Percentiles rank a stretch among this genome's conserved stretches.
These are phyloP conservation scores for Exophiala dermatitidis DNA, from an alignment of 2,329 filamentous ascomycete genomes.

Conservation along the genomic window DNA sequence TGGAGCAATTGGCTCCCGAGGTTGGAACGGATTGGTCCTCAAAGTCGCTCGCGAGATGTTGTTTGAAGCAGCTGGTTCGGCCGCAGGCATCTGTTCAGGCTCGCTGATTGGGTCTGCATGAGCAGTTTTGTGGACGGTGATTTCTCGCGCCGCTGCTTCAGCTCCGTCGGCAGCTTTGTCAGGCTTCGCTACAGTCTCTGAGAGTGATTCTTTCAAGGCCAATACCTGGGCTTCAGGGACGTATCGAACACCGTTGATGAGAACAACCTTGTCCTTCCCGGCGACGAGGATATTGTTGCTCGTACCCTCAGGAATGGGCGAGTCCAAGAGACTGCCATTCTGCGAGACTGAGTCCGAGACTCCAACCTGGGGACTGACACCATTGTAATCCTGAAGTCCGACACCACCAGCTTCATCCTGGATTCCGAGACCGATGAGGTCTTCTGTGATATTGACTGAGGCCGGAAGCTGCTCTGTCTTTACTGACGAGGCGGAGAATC, in stretches of 20 bases:
- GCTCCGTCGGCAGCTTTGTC: not conserved
- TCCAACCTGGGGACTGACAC: not conserved
- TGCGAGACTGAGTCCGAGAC: not conserved
- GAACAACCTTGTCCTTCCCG: constrained; percentile 4
- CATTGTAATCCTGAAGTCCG: not conserved
- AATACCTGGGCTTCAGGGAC: constrained; percentile 7
- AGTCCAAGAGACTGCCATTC: constrained; percentile 12
- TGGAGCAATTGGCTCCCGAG: constrained; percentile 5
- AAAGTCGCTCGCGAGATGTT: not conserved
- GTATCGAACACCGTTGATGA: constrained; percentile 9
- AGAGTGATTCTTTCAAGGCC: constrained; percentile 1
- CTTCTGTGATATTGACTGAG: not conserved
- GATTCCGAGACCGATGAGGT: constrained; percentile 16
- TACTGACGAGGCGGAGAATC: constrained; percentile 2
- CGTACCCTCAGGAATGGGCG: constrained; percentile 11
- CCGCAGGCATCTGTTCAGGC: not conserved
- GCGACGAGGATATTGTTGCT: constrained; percentile 4
- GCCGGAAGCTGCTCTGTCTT: not conserved
- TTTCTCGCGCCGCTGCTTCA: not conserved
- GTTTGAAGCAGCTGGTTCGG: not conserved
- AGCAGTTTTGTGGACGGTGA: not conserved
- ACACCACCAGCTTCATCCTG: not conserved
- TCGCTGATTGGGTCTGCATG: not conserved
- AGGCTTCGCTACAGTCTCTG: not conserved
- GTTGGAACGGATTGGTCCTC: constrained; percentile 11